Conservation (phyloP, 2,329 filamentous ascomycete genomes). For the Phialophora verrucosa region DNA sequence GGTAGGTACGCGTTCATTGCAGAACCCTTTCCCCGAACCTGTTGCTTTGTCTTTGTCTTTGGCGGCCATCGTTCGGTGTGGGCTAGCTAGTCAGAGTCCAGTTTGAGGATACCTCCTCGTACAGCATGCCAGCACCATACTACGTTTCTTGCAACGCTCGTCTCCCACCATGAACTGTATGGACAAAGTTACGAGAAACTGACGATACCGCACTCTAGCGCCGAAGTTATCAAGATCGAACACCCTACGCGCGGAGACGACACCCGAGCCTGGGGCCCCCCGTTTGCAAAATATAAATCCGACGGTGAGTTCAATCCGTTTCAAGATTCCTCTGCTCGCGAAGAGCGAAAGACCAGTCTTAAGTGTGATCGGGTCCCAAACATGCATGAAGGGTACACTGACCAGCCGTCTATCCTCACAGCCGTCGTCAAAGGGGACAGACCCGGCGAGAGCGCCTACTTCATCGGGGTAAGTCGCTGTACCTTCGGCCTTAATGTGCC, state of each 20-base stretch:
- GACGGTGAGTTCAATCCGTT: conserved; percentile 56
- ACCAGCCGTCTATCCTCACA: background rate
- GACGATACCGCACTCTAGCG: conserved; percentile 58
- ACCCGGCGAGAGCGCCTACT: conserved; percentile 93
- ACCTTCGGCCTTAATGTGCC: background rate
- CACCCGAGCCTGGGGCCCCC: conserved; percentile 94
- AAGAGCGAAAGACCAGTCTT: background rate
- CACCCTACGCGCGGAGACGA: conserved; percentile 91
- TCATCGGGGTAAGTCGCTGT: conserved; percentile 71
- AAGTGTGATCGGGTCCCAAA: background rate
- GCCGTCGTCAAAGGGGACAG: conserved; percentile 28
- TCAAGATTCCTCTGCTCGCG: background rate
- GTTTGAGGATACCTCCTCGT: background rate
- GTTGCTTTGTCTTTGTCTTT: conserved; percentile 18
- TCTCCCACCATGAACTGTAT: background rate
- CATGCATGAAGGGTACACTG: background rate
- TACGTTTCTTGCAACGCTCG: background rate
- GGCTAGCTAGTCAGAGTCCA: background rate
- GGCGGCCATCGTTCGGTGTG: background rate
- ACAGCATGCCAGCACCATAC: background rate
- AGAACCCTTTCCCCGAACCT: conserved; percentile 34
- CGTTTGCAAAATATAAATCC: conserved; percentile 79
- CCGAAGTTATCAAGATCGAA: conserved; percentile 96
- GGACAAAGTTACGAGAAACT: background rate
- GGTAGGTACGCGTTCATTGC: conserved; percentile 65